Conservation (phyloP, 2,329 filamentous ascomycete species). For the Xylaria sp. region DNA sequence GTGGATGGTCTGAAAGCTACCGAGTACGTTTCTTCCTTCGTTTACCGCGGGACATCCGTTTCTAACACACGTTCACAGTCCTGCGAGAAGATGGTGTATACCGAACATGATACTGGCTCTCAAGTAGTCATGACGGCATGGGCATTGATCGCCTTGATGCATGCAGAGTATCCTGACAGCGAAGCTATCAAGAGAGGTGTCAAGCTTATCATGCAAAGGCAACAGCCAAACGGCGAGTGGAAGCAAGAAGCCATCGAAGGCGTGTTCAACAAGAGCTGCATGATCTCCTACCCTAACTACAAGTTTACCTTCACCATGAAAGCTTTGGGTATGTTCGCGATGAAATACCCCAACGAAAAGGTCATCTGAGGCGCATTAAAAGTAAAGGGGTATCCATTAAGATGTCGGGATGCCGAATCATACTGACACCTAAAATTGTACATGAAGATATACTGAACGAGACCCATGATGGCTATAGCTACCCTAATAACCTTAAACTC, state of each 20-base stretch:
- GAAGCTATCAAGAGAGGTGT: conserved; percentile 78
- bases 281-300: conserved; percentile 99
- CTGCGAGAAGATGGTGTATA: conserved; percentile 80
- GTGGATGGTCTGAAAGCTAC: conserved; percentile 97
- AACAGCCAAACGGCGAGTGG: conserved; percentile 93
- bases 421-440: not conserved
- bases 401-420: not conserved
- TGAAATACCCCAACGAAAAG: conserved; percentile 73
- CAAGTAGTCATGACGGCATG: conserved; percentile 96
- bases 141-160: conserved; percentile 83
- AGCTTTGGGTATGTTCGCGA: conserved; percentile 88
- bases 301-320: conserved; percentile 97
- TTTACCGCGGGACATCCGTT: not conserved
- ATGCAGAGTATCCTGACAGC: conserved; percentile 81
- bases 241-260: conserved; percentile 94
- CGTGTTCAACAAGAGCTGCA: conserved; percentile 98
- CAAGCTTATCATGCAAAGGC: conserved; percentile 82
- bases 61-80: conserved; percentile 58
- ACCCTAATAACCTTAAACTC: not conserved
- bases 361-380: conserved; percentile 49
- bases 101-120: conserved; percentile 77
- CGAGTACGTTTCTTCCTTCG: conserved; percentile 57
- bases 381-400: not conserved
- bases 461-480: not conserved
- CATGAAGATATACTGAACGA: conserved; percentile 16